A percentile compares a stretch with the other conserved stretches of the same genome.
These are phyloP conservation scores for Thermochaetoides thermophila DNA, from an alignment of 495 filamentous ascomycete genomes.

Conservation along the genomic window DNA sequence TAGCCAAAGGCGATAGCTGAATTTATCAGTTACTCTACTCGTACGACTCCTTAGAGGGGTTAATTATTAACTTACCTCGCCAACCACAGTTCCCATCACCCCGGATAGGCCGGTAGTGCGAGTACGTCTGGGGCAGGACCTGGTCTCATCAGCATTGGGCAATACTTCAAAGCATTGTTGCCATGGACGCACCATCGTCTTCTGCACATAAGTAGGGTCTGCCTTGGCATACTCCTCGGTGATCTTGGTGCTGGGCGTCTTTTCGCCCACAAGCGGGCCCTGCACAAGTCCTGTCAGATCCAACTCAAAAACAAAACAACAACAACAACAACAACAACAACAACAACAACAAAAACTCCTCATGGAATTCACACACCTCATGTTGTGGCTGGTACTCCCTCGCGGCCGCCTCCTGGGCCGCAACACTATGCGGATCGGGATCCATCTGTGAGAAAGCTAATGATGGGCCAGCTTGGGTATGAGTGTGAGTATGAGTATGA, in stretches of 20 bases:
- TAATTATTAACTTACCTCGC: slow-evolving; percentile 59
- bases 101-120: slow-evolving; percentile 71
- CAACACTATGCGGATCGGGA: slow-evolving; percentile 24
- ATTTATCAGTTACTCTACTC: too few relatives aligned
- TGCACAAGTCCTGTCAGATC: too few relatives aligned
- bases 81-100: slow-evolving; percentile 96
- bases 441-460: slow-evolving; percentile 30
- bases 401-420: slow-evolving; percentile 40
- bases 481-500: too few relatives aligned
- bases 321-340: too few relatives aligned
- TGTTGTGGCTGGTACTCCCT: slow-evolving; percentile 51
- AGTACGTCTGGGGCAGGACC: slow-evolving; percentile 72
- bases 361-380: slow-evolving; percentile 31
- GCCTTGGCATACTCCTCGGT: slow-evolving; percentile 82
- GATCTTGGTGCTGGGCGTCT: slow-evolving; percentile 61
- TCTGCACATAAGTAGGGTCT: slow-evolving; percentile 68
- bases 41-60: slow-evolving; percentile 10
- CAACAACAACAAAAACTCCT: too few relatives aligned
- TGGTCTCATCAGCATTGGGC: too few relatives aligned
- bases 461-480: too few relatives aligned
- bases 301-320: too few relatives aligned
- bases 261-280: slow-evolving; percentile 72
- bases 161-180: neutral
- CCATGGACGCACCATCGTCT: slow-evolving; percentile 54
- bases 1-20: slow-evolving; percentile 84